These are phyloP conservation scores for Biscogniauxia sp. DNA, from an alignment of 2,329 filamentous ascomycete species.

Conservation along the genomic window DNA sequence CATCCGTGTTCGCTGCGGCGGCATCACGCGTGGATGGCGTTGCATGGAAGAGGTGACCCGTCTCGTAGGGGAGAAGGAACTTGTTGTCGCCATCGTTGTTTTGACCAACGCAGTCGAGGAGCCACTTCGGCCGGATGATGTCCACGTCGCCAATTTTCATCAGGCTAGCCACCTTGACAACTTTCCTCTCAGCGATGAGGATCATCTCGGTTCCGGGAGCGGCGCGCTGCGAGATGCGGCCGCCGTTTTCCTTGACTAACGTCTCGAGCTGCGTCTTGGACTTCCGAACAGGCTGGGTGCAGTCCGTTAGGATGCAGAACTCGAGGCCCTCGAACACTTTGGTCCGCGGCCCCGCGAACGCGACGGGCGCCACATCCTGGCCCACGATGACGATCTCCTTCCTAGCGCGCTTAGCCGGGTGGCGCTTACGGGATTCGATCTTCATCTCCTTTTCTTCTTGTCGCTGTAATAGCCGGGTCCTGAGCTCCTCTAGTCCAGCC, in stretches of 20 bases:
- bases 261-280: conserved; percentile 76
- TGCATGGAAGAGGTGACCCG: conserved; percentile 69
- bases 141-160: conserved; percentile 69
- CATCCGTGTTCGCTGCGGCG: conserved; percentile 65
- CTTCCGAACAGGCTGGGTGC: conserved; percentile 66
- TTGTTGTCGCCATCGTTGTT: conserved; percentile 40
- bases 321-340: conserved; percentile 72
- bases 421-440: conserved; percentile 65
- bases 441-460: conserved; percentile 73
- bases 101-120: conserved; percentile 74
- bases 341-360: conserved; percentile 56
- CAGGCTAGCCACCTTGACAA: conserved; percentile 79
- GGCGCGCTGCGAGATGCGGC: conserved; percentile 72
- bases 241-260: conserved; percentile 80
- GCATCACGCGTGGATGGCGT: conserved; percentile 53
- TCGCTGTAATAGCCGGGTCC: conserved; percentile 66
- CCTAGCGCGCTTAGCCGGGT: conserved; percentile 60
- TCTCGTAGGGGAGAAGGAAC: conserved; percentile 62
- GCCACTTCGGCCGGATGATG: conserved; percentile 78
- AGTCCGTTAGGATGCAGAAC: conserved; percentile 83
- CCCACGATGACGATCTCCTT: conserved; percentile 71
- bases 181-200: conserved; percentile 74
- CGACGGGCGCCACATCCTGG: conserved; percentile 47
- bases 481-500: conserved; percentile 73
- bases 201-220: conserved; percentile 61